Conservation (phyloP, 1,284 basidiomycete species). For the Porodaedalea pini region DNA sequence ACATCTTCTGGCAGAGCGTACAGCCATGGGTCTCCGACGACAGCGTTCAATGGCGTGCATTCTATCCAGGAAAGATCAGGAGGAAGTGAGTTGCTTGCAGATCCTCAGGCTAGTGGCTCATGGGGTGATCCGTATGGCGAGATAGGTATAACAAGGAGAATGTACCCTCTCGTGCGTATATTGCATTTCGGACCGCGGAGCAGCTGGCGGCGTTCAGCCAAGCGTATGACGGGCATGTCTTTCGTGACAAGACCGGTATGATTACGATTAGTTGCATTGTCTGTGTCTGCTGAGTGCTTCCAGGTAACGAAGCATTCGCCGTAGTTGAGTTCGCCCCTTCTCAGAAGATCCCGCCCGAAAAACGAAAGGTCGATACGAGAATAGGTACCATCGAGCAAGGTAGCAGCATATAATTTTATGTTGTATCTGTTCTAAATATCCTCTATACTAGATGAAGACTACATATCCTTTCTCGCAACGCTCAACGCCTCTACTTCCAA, state of each 20-base stretch:
- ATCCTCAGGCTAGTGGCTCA: not conserved
- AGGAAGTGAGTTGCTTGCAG: constrained; percentile 53
- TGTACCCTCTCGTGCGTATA: constrained; percentile 85
- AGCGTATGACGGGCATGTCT: constrained; percentile 90
- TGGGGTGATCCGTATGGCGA: not conserved
- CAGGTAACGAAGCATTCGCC: constrained; percentile 84
- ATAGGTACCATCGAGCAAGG: constrained; percentile 79
- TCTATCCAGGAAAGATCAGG: constrained; percentile 64
- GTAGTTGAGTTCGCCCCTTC: constrained; percentile 94
- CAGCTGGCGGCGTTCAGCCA: constrained; percentile 73
- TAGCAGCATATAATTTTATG: constrained; percentile 25
- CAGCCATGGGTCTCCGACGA: constrained; percentile 80
- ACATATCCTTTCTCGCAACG: constrained; percentile 74
- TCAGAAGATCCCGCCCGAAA: constrained; percentile 77
- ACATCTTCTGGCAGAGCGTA: constrained; percentile 91
- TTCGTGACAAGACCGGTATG: constrained; percentile 87
- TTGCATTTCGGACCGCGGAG: constrained; percentile 79
- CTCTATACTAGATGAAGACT: constrained; percentile 67
- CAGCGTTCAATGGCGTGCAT: constrained; percentile 64
- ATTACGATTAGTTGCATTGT: constrained; percentile 7
- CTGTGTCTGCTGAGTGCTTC: constrained; percentile 1
- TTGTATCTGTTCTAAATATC: not conserved
- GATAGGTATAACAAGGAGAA: constrained; percentile 75
- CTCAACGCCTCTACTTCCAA: constrained; percentile 47
- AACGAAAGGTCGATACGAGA: constrained; percentile 67